Evolutionary conservation across 331 rosid genomes (phyloP).

Genomic region (Pyracantha coccinea): DNA sequence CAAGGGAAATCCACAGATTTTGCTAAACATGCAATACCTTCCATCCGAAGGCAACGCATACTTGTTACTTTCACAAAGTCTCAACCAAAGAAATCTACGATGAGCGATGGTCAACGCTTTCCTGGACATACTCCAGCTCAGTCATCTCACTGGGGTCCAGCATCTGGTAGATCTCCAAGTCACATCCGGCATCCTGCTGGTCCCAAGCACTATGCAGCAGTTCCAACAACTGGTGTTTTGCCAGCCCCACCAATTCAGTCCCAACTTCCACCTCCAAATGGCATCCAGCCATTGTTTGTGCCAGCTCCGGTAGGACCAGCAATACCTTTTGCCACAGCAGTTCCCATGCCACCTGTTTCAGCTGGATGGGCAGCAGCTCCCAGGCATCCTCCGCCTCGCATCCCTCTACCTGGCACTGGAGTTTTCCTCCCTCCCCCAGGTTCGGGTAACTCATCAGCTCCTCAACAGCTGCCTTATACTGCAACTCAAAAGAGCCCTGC

Average conservation of each 20-base stretch:
- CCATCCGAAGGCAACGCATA: conserved; percentile 69
- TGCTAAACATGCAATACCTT: conserved; percentile 74
- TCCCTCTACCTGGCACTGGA: conserved; percentile 80
- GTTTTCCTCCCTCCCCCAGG: conserved; percentile 96
- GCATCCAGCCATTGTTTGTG: conserved; percentile 65
- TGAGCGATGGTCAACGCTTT: conserved; percentile 46
- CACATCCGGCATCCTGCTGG: conserved; percentile 53
- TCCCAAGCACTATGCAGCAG: conserved; percentile 56
- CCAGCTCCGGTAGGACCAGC: conserved; percentile 46
- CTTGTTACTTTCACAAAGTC: conserved; percentile 71
- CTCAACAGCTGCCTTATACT: conserved; percentile 31
- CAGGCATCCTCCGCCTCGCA: conserved; percentile 75
- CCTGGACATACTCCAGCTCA: conserved; percentile 27
- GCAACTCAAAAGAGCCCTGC: conserved; percentile 29
- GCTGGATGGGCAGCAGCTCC: conserved; percentile 72
- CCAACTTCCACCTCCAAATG: conserved; percentile 52
- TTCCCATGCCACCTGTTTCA: conserved; percentile 56
- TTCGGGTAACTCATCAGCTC: conserved; percentile 46
- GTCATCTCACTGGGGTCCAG: conserved; percentile 64
- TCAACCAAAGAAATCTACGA: conserved; percentile 45
- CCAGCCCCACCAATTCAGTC: conserved; percentile 61
- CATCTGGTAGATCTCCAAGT: conserved; percentile 61
- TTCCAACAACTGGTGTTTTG: conserved; percentile 54
- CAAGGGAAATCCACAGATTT: conserved; percentile 74
- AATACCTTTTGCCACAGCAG: conserved; percentile 61